Base-by-base conservation (phyloP, 495 filamentous ascomycete genomes). In the Annulohypoxylon moriforme region DNA sequence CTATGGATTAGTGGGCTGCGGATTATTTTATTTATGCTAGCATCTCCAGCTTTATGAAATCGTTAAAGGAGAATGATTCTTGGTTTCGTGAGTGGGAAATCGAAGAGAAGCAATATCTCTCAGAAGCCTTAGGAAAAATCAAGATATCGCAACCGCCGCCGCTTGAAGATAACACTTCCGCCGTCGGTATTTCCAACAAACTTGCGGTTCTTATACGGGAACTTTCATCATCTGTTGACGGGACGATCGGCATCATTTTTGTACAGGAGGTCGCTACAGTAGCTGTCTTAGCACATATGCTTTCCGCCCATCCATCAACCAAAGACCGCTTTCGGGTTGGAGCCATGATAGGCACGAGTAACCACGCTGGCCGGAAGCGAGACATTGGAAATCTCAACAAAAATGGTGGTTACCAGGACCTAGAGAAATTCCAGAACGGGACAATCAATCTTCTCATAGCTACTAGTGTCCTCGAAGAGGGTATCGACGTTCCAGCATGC, bases 381-480 rank as follows among this genome's bases (percentile, higher is more conserved):
- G 82, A 84, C 36, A 81, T 97, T 10, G 84, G 86, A 3, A 90
- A 95, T 40, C 79, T 94, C 13, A 81, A 85, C 1, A 84, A 85
- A 7, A 70, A 80, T 7, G 85, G 85, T 9, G 81, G 92, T 61
- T 75, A 81, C 38, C 67, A 85, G 22, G 89, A 89, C 0, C 85
- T 99, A 1, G 82, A 88, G 8, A 83, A 89, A 13, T 94, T 99
- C 67, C 87, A 88, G 16, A 72, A 75, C 2, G 93, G 94, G 8
- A 81, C 80, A 3, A 88, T 88, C 31, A 96, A 97, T 71, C 82
- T 99, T 1, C 83, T 99, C 9, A 80, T 99, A 6, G 87, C 93
- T 0, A 98, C 95, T 0, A 92, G 88, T 72, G 94, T 94, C 0
- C 81, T 97, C 0, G 95, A 98, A 78, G 96, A 99, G 79, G 96